A percentile compares a stretch with the other conserved stretches of the same genome.
Conservation (phyloP, 2,329 filamentous ascomycete species). For the Didymellaceae sp. region DNA sequence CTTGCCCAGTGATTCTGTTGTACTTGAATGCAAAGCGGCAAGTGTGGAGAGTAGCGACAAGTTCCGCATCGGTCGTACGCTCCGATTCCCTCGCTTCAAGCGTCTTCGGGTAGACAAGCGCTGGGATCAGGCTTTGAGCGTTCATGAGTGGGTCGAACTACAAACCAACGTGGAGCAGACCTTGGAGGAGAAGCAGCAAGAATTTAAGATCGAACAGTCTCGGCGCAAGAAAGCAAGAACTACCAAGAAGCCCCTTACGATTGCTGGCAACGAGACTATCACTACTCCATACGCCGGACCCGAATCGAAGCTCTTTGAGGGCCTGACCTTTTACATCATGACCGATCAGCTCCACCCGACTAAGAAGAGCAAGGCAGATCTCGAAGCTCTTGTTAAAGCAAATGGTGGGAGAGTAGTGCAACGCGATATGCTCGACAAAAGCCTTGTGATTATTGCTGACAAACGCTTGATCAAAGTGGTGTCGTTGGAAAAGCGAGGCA, state of each 20-base stretch:
- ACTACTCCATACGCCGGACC: conserved; percentile 63
- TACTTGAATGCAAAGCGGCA: conserved; percentile 87
- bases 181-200: conserved; percentile 68
- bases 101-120: conserved; percentile 79
- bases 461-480: conserved; percentile 82
- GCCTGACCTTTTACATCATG: conserved; percentile 81
- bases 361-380: conserved; percentile 77
- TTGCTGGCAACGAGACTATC: conserved; percentile 68
- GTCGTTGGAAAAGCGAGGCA: conserved; percentile 75
- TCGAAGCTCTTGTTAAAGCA: conserved; percentile 82
- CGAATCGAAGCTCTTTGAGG: conserved; percentile 72
- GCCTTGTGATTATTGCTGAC: conserved; percentile 78
- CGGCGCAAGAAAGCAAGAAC: conserved; percentile 69
- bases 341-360: conserved; percentile 73
- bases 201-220: conserved; percentile 73
- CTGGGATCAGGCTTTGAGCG: conserved; percentile 80
- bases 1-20: conserved; percentile 82
- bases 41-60: conserved; percentile 76
- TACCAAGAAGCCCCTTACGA: conserved; percentile 71
- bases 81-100: conserved; percentile 92
- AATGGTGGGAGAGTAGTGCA: conserved; percentile 84
- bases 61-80: conserved; percentile 77
- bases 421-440: conserved; percentile 65
- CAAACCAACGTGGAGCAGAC: conserved; percentile 74
- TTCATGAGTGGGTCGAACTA: conserved; percentile 77